Percentiles rank a stretch among this genome's conserved stretches.
Conservation (phyloP, 805 yeast species). For the Metschnikowia vanudenii region DNA sequence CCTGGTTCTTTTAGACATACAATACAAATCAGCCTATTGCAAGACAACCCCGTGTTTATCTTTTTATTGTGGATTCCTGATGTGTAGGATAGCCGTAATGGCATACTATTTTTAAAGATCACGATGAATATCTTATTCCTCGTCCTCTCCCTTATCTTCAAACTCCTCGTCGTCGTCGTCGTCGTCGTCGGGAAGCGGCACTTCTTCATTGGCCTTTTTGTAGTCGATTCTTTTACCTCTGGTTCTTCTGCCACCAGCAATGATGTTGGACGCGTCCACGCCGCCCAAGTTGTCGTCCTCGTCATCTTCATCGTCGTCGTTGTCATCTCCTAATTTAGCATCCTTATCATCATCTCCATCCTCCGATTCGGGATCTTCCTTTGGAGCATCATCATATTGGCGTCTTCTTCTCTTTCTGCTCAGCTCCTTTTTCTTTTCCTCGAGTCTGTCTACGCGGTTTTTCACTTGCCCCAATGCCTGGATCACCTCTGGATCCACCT, state of each 20-base stretch:
- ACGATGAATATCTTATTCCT: no score
- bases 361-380: constrained; percentile 43
- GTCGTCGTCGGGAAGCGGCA: constrained; percentile 52
- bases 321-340: constrained; percentile 48
- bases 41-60: not conserved
- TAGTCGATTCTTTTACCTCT: constrained; percentile 88
- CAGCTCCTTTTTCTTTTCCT: constrained; percentile 4
- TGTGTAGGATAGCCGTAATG: no score
- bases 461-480: not conserved
- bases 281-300: constrained; percentile 79
- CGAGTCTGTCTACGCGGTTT: no score
- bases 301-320: constrained; percentile 58
- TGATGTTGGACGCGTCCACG: constrained; percentile 80
- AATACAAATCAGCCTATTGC: constrained; percentile 2
- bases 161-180: constrained; percentile 54
- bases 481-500: constrained; percentile 6
- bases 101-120: no score
- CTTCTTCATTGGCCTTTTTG: constrained; percentile 71
- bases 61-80: not conserved
- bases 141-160: constrained; percentile 36
- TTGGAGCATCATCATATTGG: constrained; percentile 60
- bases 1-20: not conserved
- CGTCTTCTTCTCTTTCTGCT: constrained; percentile 53
- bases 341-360: constrained; percentile 23
- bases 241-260: constrained; percentile 83